phyloP scores from a whole-genome alignment of 2,329 filamentous ascomycete genomes.

The Xylaria sp. region DNA sequence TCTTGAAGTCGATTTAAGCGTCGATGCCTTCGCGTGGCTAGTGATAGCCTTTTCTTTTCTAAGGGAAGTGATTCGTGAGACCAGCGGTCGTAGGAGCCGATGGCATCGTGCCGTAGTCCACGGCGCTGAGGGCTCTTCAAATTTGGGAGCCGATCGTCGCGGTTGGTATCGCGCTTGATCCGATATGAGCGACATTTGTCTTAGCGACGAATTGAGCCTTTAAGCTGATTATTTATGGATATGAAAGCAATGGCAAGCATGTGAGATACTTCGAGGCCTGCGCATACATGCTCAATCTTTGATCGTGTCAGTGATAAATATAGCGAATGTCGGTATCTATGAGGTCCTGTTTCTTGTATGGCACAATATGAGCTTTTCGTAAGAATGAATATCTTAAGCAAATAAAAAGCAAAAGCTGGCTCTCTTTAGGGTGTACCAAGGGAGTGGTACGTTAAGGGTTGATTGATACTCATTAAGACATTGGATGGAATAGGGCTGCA shows the following conservation, averaged over 20 bases:
- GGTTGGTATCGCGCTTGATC: conserved; percentile 38
- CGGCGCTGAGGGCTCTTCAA: conserved; percentile 38
- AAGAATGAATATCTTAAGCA: conserved; percentile 12
- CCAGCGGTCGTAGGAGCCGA: conserved; percentile 55
- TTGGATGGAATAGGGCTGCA: background rate
- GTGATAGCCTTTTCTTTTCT: conserved; percentile 46
- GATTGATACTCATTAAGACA: conserved; percentile 9
- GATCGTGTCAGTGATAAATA: conserved; percentile 8
- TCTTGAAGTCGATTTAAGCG: conserved; percentile 12
- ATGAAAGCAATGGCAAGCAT: conserved; percentile 7
- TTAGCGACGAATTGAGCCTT: background rate
- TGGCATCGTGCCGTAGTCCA: conserved; percentile 57
- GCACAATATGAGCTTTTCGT: background rate
- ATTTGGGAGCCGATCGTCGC: conserved; percentile 34
- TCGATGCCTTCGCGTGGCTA: conserved; percentile 9
- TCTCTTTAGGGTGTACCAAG: background rate
- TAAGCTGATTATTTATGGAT: conserved; percentile 17
- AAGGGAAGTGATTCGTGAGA: conserved; percentile 55
- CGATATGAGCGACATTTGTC: conserved; percentile 36
- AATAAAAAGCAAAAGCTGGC: conserved; percentile 12
- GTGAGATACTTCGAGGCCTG: conserved; percentile 14
- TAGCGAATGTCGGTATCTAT: background rate
- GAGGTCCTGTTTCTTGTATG: background rate
- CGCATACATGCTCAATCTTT: conserved; percentile 11
- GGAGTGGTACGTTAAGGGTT: conserved; percentile 8